Evolutionary conservation across 805 yeast genomes (phyloP).

Genomic region (Cyberlindnera mississippiensis): DNA sequence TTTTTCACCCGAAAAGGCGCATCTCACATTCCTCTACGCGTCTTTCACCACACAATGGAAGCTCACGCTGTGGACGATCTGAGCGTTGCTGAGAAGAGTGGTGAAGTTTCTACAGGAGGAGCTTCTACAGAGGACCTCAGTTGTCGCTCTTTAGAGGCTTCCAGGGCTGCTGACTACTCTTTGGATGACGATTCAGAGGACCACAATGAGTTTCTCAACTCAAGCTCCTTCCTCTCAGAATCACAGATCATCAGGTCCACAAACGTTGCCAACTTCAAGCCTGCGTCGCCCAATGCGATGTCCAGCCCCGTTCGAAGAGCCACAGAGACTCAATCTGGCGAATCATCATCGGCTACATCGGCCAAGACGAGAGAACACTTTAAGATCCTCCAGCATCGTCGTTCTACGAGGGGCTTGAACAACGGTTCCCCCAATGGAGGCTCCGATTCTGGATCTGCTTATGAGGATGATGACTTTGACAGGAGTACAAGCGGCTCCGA

Average conservation of each 20-base stretch:
- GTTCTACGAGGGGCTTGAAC: background rate
- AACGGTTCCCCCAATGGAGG: background rate
- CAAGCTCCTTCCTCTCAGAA: constrained; percentile 26
- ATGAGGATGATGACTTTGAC: constrained; percentile 20
- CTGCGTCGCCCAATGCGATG: constrained; percentile 3
- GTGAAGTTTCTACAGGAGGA: constrained; percentile 5
- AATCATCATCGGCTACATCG: background rate
- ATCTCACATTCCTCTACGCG: no score
- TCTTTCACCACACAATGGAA: background rate
- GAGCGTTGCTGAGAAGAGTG: constrained; percentile 9
- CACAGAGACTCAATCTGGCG: background rate
- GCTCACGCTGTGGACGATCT: background rate
- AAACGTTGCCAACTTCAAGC: constrained; percentile 19
- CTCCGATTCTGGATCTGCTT: background rate
- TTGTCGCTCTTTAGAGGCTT: no score
- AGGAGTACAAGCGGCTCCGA: constrained; percentile 3
- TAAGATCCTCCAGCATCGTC: constrained; percentile 1
- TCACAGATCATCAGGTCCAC: constrained; percentile 25
- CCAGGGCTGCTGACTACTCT: background rate
- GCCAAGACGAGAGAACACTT: constrained; percentile 4
- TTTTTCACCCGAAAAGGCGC: no score
- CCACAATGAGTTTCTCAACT: constrained; percentile 25
- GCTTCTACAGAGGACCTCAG: background rate
- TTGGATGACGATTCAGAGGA: constrained; percentile 2
- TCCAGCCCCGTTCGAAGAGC: constrained; percentile 23